phyloP scores from a whole-genome alignment of 495 filamentous ascomycete species.

The Clohesyomyces aquaticus region DNA sequence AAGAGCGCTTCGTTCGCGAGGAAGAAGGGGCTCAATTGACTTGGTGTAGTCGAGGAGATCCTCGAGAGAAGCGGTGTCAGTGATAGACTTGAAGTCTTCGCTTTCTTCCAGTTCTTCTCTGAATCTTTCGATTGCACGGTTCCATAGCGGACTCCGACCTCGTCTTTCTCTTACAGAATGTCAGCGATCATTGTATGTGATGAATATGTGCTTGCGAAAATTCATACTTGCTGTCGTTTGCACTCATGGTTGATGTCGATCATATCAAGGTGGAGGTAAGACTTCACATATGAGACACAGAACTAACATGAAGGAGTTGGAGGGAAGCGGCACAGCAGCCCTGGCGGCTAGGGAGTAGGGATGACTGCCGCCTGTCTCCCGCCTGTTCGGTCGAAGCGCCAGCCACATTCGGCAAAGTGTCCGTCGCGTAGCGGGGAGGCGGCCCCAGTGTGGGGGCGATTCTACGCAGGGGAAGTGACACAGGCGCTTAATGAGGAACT shows the following conservation, averaged over 20 bases:
- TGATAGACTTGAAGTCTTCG: constrained; percentile 35
- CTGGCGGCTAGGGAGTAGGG: background rate
- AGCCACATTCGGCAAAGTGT: too few relatives aligned
- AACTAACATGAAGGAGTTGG: too few relatives aligned
- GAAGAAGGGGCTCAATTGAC: constrained; percentile 4
- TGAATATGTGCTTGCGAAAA: background rate
- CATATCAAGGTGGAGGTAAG: background rate
- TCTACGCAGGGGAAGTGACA: too few relatives aligned
- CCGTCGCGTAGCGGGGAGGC: too few relatives aligned
- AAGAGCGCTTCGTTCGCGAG: constrained; percentile 13
- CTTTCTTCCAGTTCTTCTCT: constrained; percentile 33
- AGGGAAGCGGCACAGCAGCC: background rate
- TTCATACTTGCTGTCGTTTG: constrained; percentile 10
- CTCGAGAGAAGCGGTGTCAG: constrained; percentile 31
- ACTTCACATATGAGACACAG: background rate
- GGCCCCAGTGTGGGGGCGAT: too few relatives aligned
- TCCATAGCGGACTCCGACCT: constrained; percentile 25
- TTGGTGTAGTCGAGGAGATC: constrained; percentile 32
- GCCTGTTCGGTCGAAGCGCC: too few relatives aligned
- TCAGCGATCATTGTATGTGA: background rate
- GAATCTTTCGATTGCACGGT: constrained; percentile 31
- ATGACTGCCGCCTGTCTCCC: too few relatives aligned
- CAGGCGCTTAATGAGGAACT: too few relatives aligned
- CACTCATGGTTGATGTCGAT: constrained; percentile 5
- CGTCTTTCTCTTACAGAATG: constrained; percentile 1